These are phyloP conservation scores for Conticribra guillardii DNA, from an alignment of 108 stramenopile genomes.

Conservation along the genomic window DNA sequence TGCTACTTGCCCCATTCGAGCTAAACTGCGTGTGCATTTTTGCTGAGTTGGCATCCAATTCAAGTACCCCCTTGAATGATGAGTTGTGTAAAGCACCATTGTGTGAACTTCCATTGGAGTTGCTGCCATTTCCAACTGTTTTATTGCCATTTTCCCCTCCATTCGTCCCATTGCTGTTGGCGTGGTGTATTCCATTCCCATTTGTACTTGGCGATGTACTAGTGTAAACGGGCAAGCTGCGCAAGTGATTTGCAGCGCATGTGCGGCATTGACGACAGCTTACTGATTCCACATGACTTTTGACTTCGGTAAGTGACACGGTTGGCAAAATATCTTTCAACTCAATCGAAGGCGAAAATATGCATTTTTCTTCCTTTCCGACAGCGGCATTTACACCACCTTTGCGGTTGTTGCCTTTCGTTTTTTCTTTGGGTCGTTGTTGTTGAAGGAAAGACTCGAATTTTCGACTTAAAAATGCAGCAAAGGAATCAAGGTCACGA, in stretches of 20 bases:
- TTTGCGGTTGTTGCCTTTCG: not conserved
- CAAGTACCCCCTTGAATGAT: too few relatives aligned
- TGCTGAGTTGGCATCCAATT: too few relatives aligned
- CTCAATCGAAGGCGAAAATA: not conserved
- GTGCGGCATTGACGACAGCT: constrained; percentile 28
- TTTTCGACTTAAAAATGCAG: constrained; percentile 14
- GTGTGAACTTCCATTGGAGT: too few relatives aligned
- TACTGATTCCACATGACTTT: constrained; percentile 3
- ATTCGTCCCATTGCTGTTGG: too few relatives aligned
- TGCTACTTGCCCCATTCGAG: too few relatives aligned
- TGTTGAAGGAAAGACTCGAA: constrained; percentile 9
- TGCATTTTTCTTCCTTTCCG: not conserved
- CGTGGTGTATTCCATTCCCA: too few relatives aligned
- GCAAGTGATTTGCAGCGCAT: constrained; percentile 5
- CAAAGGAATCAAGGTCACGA: constrained; percentile 25
- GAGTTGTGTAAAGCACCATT: too few relatives aligned
- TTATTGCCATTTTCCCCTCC: too few relatives aligned
- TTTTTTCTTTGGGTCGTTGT: constrained; percentile 3
- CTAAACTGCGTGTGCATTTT: not conserved
- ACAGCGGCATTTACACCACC: not conserved
- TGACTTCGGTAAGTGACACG: constrained; percentile 19
- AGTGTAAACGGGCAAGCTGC: too few relatives aligned
- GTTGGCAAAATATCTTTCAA: constrained; percentile 28
- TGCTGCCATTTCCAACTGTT: too few relatives aligned
- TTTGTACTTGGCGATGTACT: too few relatives aligned